These are phyloP conservation scores for Cylindrotheca fusiformis DNA, from an alignment of 108 stramenopile genomes.

Conservation along the genomic window DNA sequence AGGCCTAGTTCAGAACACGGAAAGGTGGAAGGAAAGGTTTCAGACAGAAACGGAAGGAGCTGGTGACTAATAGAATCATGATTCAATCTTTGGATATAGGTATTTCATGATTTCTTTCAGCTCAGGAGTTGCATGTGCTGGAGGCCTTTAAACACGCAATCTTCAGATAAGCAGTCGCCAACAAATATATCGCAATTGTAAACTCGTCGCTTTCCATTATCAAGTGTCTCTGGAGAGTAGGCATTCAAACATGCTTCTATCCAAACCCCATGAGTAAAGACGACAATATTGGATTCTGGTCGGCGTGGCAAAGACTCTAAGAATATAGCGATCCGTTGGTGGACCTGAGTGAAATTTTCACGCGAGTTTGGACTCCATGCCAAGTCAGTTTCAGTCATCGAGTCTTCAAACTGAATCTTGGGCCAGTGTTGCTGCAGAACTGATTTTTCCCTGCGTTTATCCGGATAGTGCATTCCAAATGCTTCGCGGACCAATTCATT, in stretches of 20 bases:
- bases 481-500: conserved; percentile 71
- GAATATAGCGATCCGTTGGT: conserved; percentile 44
- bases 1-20: conserved; percentile 8
- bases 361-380: conserved; percentile 53
- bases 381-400: conserved; percentile 57
- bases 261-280: conserved; percentile 83
- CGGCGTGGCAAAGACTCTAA: conserved; percentile 38
- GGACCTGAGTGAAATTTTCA: conserved; percentile 50
- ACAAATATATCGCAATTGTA: conserved; percentile 73
- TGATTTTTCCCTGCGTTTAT: conserved; percentile 36
- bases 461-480: conserved; percentile 72
- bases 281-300: conserved; percentile 52
- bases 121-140: conserved; percentile 16
- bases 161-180: conserved; percentile 28
- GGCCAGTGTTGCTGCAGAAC: conserved; percentile 51
- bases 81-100: no score
- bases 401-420: conserved; percentile 40
- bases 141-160: conserved; percentile 30
- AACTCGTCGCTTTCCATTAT: conserved; percentile 53
- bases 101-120: not conserved
- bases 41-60: not conserved
- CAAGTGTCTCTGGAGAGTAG: conserved; percentile 44
- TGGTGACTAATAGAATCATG: no score
- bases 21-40: conserved; percentile 17
- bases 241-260: conserved; percentile 59